Base-by-base conservation (phyloP, 257 asterid species). In the Nicotiana knightiana region DNA sequence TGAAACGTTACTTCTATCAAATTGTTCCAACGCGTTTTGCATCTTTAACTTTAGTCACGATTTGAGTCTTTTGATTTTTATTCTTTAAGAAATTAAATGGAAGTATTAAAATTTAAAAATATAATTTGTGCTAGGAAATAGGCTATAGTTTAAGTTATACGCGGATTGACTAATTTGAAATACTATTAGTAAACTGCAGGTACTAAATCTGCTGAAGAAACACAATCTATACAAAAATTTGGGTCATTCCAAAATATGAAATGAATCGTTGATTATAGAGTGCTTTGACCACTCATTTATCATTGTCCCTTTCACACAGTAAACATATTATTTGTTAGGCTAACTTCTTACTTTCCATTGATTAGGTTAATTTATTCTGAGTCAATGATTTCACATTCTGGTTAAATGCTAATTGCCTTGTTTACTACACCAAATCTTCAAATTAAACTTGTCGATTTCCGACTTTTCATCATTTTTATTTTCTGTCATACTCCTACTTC, bases 341-440 rank as follows among this genome's bases (percentile, higher is more conserved):
- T 71, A 48, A 7, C 35, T 6, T 26, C 51, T 9, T 43, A 2
- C 2, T 9, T 75, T 75, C 46, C n/a, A 51, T 75, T 51, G 0
- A 43, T 43, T 73, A 73, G 37, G 59, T 46, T 71, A 5, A 43
- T 73, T 8, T 75, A 51, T 26, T 75, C 28, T 15, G 5, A 15
- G 63, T 51, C 80, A 75, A 75, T 75, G 63, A 75, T 46, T 75
- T 75, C 79, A 51, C 6, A 75, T 26, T 75, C 39, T 51, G 63
- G 63, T 75, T 48, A 75, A 13, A 26, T 48, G 63, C 21, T 75
- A 9, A 75, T 51, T 9, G 6, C 77, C 77, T 68, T 39, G 9
- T 68, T 68, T 39, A 18, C 64, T 58, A 58, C 6, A 58, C 64
- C 26, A 18, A 58, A 10, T 26, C 37, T 63, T 4, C 30, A 26